Conservation (phyloP, 805 yeast species). For the Cyberlindnera subsufficiens region DNA sequence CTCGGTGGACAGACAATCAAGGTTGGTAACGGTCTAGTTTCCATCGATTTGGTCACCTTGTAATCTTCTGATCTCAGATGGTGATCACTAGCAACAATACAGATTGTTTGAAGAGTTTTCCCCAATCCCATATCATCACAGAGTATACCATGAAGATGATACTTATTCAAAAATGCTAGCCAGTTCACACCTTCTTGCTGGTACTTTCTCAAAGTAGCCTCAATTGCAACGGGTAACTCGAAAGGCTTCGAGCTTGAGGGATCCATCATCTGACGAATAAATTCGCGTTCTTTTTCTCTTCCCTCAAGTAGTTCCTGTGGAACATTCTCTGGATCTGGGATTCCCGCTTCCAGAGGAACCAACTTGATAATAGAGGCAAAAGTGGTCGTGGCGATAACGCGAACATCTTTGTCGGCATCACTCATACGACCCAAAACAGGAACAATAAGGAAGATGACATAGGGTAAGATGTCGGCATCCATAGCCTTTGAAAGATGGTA, state of each 20-base stretch:
- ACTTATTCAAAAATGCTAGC: conserved; percentile 91
- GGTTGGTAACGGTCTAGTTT: conserved; percentile 73
- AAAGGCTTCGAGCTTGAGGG: conserved; percentile 85
- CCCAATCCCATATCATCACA: conserved; percentile 99
- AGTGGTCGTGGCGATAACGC: conserved; percentile 88
- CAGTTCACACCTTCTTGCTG: conserved; percentile 99
- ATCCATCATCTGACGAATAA: conserved; percentile 97
- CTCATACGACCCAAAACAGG: conserved; percentile 98
- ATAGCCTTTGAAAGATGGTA: conserved; percentile 79
- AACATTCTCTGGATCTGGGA: conserved; percentile 90
- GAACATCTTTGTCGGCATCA: conserved; percentile 84
- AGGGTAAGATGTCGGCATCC: conserved; percentile 89
- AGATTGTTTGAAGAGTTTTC: conserved; percentile 92
- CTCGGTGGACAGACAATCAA: conserved; percentile 95
- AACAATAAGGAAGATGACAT: conserved; percentile 90
- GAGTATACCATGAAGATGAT: conserved; percentile 92
- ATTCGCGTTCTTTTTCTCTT: conserved; percentile 90
- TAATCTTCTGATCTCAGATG: conserved; percentile 73
- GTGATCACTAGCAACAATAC: conserved; percentile 95
- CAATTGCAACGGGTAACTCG: conserved; percentile 82
- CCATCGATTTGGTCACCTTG: conserved; percentile 49
- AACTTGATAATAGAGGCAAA: conserved; percentile 93
- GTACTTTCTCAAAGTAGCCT: conserved; percentile 87
- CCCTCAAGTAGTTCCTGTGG: conserved; percentile 79
- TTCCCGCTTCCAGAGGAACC: conserved; percentile 96